phyloP scores from a whole-genome alignment of 192 early-diverging fungal genomes.

The Irineochytrium annulatum region DNA sequence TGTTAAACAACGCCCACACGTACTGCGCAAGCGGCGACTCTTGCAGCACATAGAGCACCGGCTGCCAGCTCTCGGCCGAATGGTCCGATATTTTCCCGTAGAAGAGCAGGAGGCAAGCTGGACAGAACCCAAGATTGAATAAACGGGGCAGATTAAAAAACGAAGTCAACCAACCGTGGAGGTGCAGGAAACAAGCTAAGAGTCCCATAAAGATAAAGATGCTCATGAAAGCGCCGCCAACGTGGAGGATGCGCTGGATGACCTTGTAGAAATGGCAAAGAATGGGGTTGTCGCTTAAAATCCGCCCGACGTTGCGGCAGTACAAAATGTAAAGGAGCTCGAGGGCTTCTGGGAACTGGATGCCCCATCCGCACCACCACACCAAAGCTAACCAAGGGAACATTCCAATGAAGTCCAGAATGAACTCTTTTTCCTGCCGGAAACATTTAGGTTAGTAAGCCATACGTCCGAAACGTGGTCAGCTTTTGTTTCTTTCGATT shows the following conservation, averaged over 20 bases:
- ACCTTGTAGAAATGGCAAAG: slow-evolving; percentile 6
- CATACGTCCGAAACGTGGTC: not conserved
- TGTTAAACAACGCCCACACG: slow-evolving; percentile 32
- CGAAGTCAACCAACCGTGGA: slow-evolving; percentile 38
- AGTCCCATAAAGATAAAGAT: slow-evolving; percentile 29
- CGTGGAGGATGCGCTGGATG: slow-evolving; percentile 22
- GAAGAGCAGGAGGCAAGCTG: slow-evolving; percentile 7
- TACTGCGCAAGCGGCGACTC: slow-evolving; percentile 31
- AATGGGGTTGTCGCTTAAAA: slow-evolving; percentile 30
- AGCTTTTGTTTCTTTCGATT: not conserved
- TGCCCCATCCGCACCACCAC: not conserved
- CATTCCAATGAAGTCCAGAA: not conserved
- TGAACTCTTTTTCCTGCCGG: not conserved
- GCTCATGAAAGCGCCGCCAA: slow-evolving; percentile 36
- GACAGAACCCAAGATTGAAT: slow-evolving; percentile 23
- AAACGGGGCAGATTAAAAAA: slow-evolving; percentile 22
- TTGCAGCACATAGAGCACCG: slow-evolving; percentile 10
- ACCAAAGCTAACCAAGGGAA: not conserved
- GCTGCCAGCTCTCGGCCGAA: slow-evolving; percentile 24
- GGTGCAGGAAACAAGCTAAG: slow-evolving; percentile 34
- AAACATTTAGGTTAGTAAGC: not conserved
- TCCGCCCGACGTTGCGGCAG: slow-evolving; percentile 11
- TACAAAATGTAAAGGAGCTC: slow-evolving; percentile 21
- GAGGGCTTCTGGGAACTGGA: slow-evolving; percentile 22
- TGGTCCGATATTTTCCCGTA: slow-evolving; percentile 8